A percentile compares a stretch with the other conserved stretches of the same genome.
These are phyloP conservation scores for Mikania micrantha DNA, from an alignment of 129 eudicot species.

Conservation along the genomic window DNA sequence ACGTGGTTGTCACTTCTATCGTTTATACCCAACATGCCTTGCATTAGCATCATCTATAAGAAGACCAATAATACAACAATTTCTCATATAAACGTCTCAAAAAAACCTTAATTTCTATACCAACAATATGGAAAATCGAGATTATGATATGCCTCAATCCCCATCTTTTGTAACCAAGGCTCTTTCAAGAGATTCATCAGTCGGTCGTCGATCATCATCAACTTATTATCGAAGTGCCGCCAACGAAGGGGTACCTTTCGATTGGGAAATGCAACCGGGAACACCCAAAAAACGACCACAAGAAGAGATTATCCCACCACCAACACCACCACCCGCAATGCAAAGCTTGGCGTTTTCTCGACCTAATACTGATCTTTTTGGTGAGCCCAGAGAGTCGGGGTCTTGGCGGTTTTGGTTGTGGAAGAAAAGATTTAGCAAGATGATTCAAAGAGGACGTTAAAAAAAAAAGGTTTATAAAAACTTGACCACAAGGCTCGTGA, in stretches of 20 bases:
- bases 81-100: background rate
- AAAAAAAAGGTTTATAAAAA: background rate
- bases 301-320: conserved; percentile 50
- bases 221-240: conserved; percentile 36
- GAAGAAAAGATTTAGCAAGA: conserved; percentile 36
- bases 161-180: conserved; percentile 33
- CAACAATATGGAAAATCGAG: conserved; percentile 17
- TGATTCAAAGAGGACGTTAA: conserved; percentile 22
- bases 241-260: conserved; percentile 67
- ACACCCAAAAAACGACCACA: conserved; percentile 49
- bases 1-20: conserved; percentile 41
- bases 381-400: conserved; percentile 19
- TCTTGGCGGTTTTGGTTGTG: conserved; percentile 34
- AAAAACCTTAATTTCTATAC: background rate
- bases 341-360: conserved; percentile 44
- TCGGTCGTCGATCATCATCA: conserved; percentile 60
- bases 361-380: conserved; percentile 27
- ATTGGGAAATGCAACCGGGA: conserved; percentile 87
- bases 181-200: conserved; percentile 43
- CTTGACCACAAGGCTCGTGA: background rate
- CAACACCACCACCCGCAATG: conserved; percentile 65
- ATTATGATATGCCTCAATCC: conserved; percentile 23
- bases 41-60: conserved; percentile 18
- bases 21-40: conserved; percentile 10
- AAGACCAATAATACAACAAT: conserved; percentile 2